phyloP scores from a whole-genome alignment of 208 protist genomes.

The Naegleria lovaniensis region DNA sequence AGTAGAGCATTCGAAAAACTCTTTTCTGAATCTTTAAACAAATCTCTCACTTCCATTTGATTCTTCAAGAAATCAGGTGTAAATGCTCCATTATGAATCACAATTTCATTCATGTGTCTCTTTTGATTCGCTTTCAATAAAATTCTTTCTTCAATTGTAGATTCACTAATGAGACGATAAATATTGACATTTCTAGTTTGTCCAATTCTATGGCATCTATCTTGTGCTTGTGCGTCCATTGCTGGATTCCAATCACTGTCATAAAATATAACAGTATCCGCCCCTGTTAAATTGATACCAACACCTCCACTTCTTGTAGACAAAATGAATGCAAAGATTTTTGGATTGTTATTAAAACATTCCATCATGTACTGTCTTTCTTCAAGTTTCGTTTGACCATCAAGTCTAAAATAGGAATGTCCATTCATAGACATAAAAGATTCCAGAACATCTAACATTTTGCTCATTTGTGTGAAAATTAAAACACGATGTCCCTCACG shows the following conservation, averaged over 20 bases:
- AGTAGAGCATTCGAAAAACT: background rate
- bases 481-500: slow-evolving; percentile 66
- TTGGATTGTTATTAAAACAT: slow-evolving; percentile 77
- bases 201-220: slow-evolving; percentile 93
- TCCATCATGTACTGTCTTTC: slow-evolving; percentile 81
- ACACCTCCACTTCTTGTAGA: slow-evolving; percentile 74
- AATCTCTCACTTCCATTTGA: slow-evolving; percentile 39
- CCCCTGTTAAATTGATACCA: slow-evolving; percentile 72
- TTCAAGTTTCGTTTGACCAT: slow-evolving; percentile 81
- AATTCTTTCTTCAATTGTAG: slow-evolving; percentile 93
- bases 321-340: slow-evolving; percentile 93
- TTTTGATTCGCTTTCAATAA: slow-evolving; percentile 86
- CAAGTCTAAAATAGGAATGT: slow-evolving; percentile 83
- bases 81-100: slow-evolving; percentile 87
- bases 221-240: slow-evolving; percentile 94
- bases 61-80: slow-evolving; percentile 53
- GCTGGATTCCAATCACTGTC: slow-evolving; percentile 99
- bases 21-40: slow-evolving; percentile 30
- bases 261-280: slow-evolving; percentile 99
- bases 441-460: slow-evolving; percentile 94
- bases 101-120: slow-evolving; percentile 81
- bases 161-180: slow-evolving; percentile 85
- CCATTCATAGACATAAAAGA: slow-evolving; percentile 80
- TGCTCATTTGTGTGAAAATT: slow-evolving; percentile 98
- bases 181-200: slow-evolving; percentile 92